Evolutionary conservation across 2,329 filamentous ascomycete species (phyloP).

Genomic region (Colletotrichum musae): DNA sequence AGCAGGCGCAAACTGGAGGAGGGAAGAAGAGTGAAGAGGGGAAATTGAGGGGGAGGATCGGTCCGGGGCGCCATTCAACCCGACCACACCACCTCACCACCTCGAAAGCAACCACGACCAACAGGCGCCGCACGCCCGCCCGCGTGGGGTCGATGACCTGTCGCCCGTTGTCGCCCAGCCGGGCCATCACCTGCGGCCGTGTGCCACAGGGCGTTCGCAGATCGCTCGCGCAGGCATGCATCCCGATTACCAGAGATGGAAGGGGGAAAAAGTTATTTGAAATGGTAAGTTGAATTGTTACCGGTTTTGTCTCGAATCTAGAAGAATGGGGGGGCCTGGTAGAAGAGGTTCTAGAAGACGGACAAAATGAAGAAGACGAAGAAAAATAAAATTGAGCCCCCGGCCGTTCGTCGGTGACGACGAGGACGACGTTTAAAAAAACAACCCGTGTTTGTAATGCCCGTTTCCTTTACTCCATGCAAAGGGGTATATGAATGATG

Average conservation of each 20-base stretch:
- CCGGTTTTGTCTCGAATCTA: constrained; percentile 8
- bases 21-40: not conserved
- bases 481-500: constrained; percentile 39
- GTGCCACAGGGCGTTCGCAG: too few species aligned
- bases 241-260: not conserved
- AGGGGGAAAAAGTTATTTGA: not conserved
- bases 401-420: not conserved
- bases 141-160: constrained; percentile 15
- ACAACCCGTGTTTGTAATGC: constrained; percentile 28
- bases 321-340: constrained; percentile 1
- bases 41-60: not conserved
- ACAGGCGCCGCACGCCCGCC: not conserved
- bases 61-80: constrained; percentile 14
- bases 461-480: constrained; percentile 40
- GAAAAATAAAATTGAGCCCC: not conserved
- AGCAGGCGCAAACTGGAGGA: not conserved
- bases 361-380: constrained; percentile 10
- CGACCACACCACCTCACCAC: constrained; percentile 24
- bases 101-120: too few species aligned
- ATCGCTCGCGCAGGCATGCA: not conserved
- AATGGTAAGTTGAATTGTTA: constrained; percentile 30
- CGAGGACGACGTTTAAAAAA: not conserved
- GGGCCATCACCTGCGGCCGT: not conserved
- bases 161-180: not conserved
- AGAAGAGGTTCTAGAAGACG: constrained; percentile 23